Evolutionary conservation across 768 basidiomycete genomes (phyloP), one percentile per base, ranked within the genome.

Genomic region (Calocybe cyanea): DNA sequence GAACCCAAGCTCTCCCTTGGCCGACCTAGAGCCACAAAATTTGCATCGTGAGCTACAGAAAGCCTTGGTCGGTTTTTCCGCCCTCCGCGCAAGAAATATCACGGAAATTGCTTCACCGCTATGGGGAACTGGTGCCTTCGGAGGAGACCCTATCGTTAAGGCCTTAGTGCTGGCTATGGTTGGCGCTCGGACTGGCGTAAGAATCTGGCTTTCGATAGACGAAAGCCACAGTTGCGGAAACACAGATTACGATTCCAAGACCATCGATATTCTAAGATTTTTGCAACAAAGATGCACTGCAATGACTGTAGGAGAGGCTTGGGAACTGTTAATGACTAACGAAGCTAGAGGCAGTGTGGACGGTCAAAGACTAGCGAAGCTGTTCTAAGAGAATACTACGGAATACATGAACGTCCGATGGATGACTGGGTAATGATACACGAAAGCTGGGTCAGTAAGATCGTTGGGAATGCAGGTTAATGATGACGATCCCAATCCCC

Each of bases 401-500:
- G 20, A 38, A n/a, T n/a, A n/a, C n/a, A n/a, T n/a, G n/a, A n/a
- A n/a, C n/a, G n/a, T 36, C 10, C 23, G 19, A 13, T 25, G 15
- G 18, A 10, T 9, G 20, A 19, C 10, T n/a, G n/a, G n/a, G n/a
- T n/a, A 23, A 19, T n/a, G 14, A 37, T n/a, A 35, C 20, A 41
- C 31, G 35, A 34, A 41, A 46, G 42, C 50, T 37, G 21, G 44
- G 43, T 46, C 48, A 50, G 43, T 48, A 24, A 41, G 21, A 40
- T 21, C 36, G 36, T 28, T 9, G 30, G 43, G 41, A 33, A 34
- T 41, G 38, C 32, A 15, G 1, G 46, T 59, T 41, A 75, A 56
- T 77, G 77, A 61, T 72, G 72, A 41, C 74, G 71, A 53, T 78
- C 72, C 78, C 81, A 85, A 50, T 85, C 83, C 7, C 61, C 62